Percentiles rank a stretch among this genome's conserved stretches.
phyloP scores from a whole-genome alignment of 495 filamentous ascomycete species.

The Neurospora sp. region DNA sequence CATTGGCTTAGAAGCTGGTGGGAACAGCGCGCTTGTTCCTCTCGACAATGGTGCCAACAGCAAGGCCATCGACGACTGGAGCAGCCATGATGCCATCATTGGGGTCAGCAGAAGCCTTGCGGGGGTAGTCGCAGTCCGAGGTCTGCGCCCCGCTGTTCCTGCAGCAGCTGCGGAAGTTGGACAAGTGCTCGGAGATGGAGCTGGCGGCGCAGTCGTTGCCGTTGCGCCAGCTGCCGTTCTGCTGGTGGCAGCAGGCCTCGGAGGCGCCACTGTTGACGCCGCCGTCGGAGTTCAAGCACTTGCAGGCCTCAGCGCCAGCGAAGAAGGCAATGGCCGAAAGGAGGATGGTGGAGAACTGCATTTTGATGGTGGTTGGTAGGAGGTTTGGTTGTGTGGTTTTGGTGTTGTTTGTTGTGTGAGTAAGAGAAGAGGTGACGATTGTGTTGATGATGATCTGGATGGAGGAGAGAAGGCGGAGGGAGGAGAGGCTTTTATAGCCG shows the following conservation, averaged over 20 bases:
- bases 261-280: not conserved
- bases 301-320: not conserved
- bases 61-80: not conserved
- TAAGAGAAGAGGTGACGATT: not conserved
- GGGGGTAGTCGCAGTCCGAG: not conserved
- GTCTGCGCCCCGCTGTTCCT: not conserved
- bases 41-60: not conserved
- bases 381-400: not conserved
- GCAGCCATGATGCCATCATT: not conserved
- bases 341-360: not conserved
- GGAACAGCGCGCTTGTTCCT: not conserved
- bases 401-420: not conserved
- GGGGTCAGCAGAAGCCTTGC: not conserved
- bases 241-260: not conserved
- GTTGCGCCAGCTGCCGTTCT: not conserved
- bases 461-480: not conserved
- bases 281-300: not conserved
- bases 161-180: constrained; percentile 19
- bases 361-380: not conserved
- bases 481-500: not conserved
- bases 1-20: not conserved
- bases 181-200: constrained; percentile 36
- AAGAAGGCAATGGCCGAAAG: not conserved
- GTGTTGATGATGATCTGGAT: not conserved
- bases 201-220: constrained; percentile 30